A percentile compares a stretch with the other conserved stretches of the same genome.
Conservation (phyloP, 1,139 yeast species). For the Candida smagusa region DNA sequence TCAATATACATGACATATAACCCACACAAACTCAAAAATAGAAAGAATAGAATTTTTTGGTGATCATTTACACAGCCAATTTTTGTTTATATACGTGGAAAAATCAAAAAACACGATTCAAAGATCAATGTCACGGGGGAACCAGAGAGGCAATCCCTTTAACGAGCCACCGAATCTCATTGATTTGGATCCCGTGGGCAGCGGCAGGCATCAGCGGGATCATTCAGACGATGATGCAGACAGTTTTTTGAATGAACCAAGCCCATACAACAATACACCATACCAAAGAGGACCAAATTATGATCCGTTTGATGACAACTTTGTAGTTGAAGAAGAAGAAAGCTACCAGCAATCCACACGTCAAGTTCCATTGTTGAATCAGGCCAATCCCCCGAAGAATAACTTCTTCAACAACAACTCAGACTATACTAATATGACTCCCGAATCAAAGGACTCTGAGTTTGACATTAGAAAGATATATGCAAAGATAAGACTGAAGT, state of each 20-base stretch:
- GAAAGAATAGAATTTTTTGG: too few relatives aligned
- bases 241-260: conserved; percentile 8
- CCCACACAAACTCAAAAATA: too few relatives aligned
- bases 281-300: conserved; percentile 6
- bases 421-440: conserved; percentile 14
- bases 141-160: conserved; percentile 10
- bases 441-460: conserved; percentile 22
- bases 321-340: conserved; percentile 34
- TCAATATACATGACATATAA: too few relatives aligned
- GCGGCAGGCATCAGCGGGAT: not conserved
- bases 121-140: conserved; percentile 6
- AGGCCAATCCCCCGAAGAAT: conserved; percentile 15
- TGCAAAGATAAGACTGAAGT: conserved; percentile 39
- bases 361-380: conserved; percentile 25
- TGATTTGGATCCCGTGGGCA: conserved; percentile 24
- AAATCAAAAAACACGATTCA: not conserved
- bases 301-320: conserved; percentile 38
- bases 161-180: conserved; percentile 24
- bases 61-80: too few relatives aligned
- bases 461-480: conserved; percentile 61
- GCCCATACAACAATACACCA: conserved; percentile 14
- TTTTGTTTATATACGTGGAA: too few relatives aligned
- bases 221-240: conserved; percentile 4
- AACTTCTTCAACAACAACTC: conserved; percentile 13
- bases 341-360: conserved; percentile 10